These are phyloP conservation scores for Gloeostereum incarnatum DNA, from an alignment of 768 basidiomycete genomes.

Conservation along the genomic window DNA sequence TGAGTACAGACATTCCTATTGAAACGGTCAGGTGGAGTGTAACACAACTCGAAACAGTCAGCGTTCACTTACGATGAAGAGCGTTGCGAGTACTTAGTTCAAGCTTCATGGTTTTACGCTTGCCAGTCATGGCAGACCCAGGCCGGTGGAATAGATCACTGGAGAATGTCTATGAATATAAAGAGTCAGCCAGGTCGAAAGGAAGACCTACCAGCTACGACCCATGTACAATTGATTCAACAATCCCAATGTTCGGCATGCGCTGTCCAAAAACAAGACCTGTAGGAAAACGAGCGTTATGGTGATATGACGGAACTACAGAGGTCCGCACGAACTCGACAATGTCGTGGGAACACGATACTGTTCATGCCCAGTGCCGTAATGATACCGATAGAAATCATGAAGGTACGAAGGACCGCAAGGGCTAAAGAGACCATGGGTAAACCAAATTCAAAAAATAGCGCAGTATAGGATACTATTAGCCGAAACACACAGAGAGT, in stretches of 20 bases:
- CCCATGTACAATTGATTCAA: slow-evolving; percentile 34
- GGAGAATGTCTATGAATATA: neutral
- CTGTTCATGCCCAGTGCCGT: slow-evolving; percentile 34
- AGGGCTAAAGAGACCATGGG: slow-evolving; percentile 19
- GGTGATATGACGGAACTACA: neutral
- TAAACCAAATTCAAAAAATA: neutral
- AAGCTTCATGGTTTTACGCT: slow-evolving; percentile 24
- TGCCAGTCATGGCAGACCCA: slow-evolving; percentile 17
- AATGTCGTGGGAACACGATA: slow-evolving; percentile 35
- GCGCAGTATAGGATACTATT: neutral
- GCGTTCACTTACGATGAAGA: slow-evolving; percentile 19
- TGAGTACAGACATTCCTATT: slow-evolving; percentile 20
- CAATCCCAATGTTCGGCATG: slow-evolving; percentile 25
- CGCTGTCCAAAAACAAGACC: slow-evolving; percentile 31
- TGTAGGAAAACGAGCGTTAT: slow-evolving; percentile 7
- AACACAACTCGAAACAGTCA: neutral
- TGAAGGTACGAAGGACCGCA: slow-evolving; percentile 25
- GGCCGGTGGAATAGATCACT: slow-evolving; percentile 26
- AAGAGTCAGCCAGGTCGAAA: neutral
- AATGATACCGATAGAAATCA: slow-evolving; percentile 36
- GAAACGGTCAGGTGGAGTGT: neutral
- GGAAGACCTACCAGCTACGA: slow-evolving; percentile 24
- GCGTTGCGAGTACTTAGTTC: slow-evolving; percentile 32
- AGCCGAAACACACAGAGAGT: slow-evolving; percentile 18
- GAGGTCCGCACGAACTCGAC: slow-evolving; percentile 21